Conservation (phyloP, 352 stramenopile genomes). For the Pythium aquatile region DNA sequence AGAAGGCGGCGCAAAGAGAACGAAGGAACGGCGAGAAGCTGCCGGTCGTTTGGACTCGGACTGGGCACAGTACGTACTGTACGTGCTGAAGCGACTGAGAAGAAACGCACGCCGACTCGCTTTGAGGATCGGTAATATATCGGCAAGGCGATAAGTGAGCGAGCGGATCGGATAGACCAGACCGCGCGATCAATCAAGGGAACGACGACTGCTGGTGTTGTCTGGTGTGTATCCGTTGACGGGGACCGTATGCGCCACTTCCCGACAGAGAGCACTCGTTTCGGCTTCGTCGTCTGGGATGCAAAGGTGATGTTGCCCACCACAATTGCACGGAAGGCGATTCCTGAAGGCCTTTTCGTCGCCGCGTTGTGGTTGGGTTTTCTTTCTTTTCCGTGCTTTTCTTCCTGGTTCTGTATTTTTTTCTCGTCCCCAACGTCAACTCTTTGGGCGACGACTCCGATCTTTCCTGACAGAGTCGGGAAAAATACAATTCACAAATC, state of each 20-base stretch:
- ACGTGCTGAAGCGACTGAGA: not conserved
- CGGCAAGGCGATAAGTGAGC: not conserved
- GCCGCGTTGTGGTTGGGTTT: constrained; percentile 13
- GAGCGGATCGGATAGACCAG: constrained; percentile 1
- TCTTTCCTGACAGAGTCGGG: constrained; percentile 1
- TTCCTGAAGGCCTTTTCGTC: constrained; percentile 2
- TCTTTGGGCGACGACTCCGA: not conserved
- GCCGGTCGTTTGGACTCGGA: not conserved
- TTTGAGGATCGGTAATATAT: not conserved
- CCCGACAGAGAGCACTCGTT: not conserved
- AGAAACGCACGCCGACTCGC: constrained; percentile 3
- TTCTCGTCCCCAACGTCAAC: constrained; percentile 4
- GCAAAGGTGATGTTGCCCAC: constrained; percentile 3
- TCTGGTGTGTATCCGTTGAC: not conserved
- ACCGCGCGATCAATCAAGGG: not conserved
- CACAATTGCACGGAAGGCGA: not conserved
- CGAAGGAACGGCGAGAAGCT: constrained; percentile 7
- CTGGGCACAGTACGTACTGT: constrained; percentile 3
- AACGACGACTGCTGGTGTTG: not conserved
- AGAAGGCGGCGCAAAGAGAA: not conserved
- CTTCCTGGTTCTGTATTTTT: constrained; percentile 25
- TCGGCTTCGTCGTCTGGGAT: not conserved
- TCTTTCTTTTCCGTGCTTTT: constrained; percentile 20
- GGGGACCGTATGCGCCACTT: constrained; percentile 3
- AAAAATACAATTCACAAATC: constrained; percentile 4